These are phyloP conservation scores for Serendipita indica DNA, from an alignment of 768 basidiomycete genomes.

Conservation along the genomic window DNA sequence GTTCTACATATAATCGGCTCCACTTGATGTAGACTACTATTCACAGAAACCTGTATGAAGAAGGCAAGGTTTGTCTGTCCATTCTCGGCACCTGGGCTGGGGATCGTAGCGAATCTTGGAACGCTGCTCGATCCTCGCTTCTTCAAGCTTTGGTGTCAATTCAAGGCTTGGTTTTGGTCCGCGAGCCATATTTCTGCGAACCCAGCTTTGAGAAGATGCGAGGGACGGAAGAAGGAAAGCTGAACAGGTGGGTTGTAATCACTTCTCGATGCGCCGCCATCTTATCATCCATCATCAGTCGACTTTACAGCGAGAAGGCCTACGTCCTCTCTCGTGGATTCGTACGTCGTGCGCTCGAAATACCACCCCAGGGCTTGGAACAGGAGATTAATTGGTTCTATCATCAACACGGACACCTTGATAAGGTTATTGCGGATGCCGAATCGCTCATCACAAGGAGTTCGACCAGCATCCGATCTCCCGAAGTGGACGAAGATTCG, in stretches of 20 bases:
- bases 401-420: conserved; percentile 43
- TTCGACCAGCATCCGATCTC: conserved; percentile 23
- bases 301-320: conserved; percentile 85
- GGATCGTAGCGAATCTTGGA: conserved; percentile 81
- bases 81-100: conserved; percentile 88
- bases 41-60: conserved; percentile 75
- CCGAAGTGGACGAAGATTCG: conserved; percentile 22
- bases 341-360: conserved; percentile 74
- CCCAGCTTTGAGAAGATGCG: conserved; percentile 86
- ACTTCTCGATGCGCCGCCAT: not conserved
- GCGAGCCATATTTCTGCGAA: conserved; percentile 85
- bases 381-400: conserved; percentile 64
- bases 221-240: conserved; percentile 76
- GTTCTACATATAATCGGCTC: conserved; percentile 20
- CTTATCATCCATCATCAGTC: conserved; percentile 31
- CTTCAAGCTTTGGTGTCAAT: conserved; percentile 89
- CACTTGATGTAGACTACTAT: not conserved
- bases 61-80: conserved; percentile 87
- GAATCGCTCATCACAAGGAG: conserved; percentile 36
- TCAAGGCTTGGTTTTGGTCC: conserved; percentile 83
- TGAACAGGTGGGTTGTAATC: conserved; percentile 49
- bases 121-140: conserved; percentile 63
- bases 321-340: conserved; percentile 83
- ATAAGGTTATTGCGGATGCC: conserved; percentile 52
- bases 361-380: conserved; percentile 57